Evolutionary conservation across 2,329 filamentous ascomycete genomes (phyloP), one percentile per base, ranked within the genome.

Genomic region (Fusarium lateritium): DNA sequence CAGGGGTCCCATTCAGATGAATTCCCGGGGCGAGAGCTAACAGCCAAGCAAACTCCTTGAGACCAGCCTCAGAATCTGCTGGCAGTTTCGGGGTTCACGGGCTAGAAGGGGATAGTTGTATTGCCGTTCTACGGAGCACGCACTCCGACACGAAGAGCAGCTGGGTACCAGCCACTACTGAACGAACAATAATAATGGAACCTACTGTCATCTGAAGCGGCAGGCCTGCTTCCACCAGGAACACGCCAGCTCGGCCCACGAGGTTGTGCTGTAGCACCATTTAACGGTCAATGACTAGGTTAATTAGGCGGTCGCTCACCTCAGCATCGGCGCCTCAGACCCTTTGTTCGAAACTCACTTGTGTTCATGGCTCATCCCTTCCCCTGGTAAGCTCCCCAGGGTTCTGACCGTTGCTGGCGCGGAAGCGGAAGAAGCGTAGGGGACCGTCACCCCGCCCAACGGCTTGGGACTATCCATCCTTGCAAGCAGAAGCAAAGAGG

Each of bases 401-500:
- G 39, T 51, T 50, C 55, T 57, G 45, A 11, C 21, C 36, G 28
- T 46, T 45, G 26, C 34, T 46, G 60, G 39, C 39, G 45, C 40
- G 40, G 61, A 51, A 60, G 57, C 36, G 40, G 47, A 50, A 52
- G 24, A 17, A 21, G 31, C 9, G 24, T 46, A 47, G 22, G 24
- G 42, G 43, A 56, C 43, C 43, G 43, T 42, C 45, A 51, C 54
- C 54, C 46, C 55, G 55, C 38, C 53, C 46, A 52, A 42, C n/a
- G n/a, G 46, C 46, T 24, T 58, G 40, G 58, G 43, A 57, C 28
- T 39, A 43, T 21, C 7, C 28, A 53, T 39, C 47, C 55, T 53
- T 58, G 46, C 40, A 44, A 44, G 42, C 15, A 44, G 42, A 44
- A 44, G 15, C 42, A 28, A 44, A 44, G 8, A 4, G 10, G 17